Evolutionary conservation across 2,329 filamentous ascomycete genomes (phyloP).

Genomic region (Microdochium trichocladiopsis): DNA sequence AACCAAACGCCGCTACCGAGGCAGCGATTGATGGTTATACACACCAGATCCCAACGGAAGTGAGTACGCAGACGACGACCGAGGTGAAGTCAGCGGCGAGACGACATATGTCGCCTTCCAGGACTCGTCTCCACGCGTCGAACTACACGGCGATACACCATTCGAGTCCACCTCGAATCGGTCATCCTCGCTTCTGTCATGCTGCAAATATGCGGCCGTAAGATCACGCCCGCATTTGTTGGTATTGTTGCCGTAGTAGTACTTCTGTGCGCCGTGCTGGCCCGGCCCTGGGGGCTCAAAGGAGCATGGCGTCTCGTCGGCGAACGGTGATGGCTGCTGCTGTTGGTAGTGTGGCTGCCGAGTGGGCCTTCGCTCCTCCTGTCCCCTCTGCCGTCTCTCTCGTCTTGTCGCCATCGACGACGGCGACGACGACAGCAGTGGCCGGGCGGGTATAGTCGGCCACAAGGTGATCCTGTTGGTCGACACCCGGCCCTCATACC

Average conservation of each 20-base stretch:
- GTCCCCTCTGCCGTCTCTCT: background rate
- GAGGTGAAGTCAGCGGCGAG: background rate
- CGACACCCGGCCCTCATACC: background rate
- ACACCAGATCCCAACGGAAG: no score
- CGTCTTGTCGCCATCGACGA: background rate
- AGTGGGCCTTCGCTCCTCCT: no score
- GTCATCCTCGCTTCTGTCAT: background rate
- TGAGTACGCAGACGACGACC: no score
- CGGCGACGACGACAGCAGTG: background rate
- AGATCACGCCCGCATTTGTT: no score
- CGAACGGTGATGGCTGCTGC: no score
- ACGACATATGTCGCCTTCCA: background rate
- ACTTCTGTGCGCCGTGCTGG: no score
- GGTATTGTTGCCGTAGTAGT: no score
- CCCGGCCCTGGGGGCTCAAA: no score
- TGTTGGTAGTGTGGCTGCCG: no score
- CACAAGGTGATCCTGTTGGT: background rate
- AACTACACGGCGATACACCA: background rate
- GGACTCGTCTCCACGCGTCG: background rate
- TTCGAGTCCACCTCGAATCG: background rate
- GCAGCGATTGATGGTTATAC: no score
- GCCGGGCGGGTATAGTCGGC: background rate
- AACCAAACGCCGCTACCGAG: no score
- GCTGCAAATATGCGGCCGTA: conserved; percentile 1
- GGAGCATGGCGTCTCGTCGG: no score